These are phyloP conservation scores for Saccharomycopsis oosterbeekiorum DNA, from an alignment of 805 yeast genomes.

Conservation along the genomic window DNA sequence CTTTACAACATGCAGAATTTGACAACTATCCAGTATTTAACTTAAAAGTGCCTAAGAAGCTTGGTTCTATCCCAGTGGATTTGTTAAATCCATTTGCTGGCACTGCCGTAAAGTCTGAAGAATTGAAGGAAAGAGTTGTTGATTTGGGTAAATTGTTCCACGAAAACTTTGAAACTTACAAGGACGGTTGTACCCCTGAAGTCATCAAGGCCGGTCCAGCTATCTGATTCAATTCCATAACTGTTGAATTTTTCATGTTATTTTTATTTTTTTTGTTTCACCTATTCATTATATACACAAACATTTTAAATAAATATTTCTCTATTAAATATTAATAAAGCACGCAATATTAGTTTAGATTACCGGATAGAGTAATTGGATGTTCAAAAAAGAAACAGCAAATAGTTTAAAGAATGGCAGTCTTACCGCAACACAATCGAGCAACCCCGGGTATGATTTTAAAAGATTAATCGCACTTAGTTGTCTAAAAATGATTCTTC, in stretches of 20 bases:
- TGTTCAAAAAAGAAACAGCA: neutral
- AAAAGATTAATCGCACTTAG: no score
- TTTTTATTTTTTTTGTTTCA: neutral
- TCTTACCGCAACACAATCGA: neutral
- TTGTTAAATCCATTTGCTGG: constrained; percentile 78
- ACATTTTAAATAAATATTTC: neutral
- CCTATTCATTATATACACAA: neutral
- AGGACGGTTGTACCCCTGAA: constrained; percentile 72
- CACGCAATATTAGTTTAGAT: no score
- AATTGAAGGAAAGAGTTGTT: constrained; percentile 4
- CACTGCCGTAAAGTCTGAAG: constrained; percentile 40
- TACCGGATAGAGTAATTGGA: neutral
- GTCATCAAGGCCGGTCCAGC: constrained; percentile 91
- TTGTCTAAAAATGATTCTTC: no score
- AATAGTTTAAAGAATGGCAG: neutral
- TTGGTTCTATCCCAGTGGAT: constrained; percentile 68
- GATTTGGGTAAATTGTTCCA: constrained; percentile 64
- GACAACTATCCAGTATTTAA: constrained; percentile 83
- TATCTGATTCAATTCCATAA: neutral
- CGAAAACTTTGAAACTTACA: constrained; percentile 80
- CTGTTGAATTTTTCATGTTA: neutral
- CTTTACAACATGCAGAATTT: constrained; percentile 66
- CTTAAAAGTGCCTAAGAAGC: constrained; percentile 74
- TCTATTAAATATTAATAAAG: no score
- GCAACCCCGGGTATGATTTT: neutral